Percentiles rank a stretch among this genome's conserved stretches.
Evolutionary conservation across 306 rosid genomes (phyloP).

Genomic region (Crataegus laevigata): DNA sequence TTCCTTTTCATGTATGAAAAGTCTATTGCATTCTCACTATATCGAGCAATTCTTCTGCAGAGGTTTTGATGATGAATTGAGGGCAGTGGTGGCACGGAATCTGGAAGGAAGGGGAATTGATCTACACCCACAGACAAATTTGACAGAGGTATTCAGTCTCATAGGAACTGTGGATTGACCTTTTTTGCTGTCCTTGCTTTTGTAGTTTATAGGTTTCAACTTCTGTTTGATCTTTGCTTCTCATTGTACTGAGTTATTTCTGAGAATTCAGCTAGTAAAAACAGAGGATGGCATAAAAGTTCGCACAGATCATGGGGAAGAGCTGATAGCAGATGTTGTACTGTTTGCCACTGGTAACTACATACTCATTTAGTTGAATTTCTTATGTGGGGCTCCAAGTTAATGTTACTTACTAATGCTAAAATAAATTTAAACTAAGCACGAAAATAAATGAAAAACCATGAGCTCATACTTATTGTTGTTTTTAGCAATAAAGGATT

Average conservation of each 20-base stretch:
- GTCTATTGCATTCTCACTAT: neutral
- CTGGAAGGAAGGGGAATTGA: conserved; percentile 91
- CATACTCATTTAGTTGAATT: neutral
- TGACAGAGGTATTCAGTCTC: conserved; percentile 51
- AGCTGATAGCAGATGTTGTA: conserved; percentile 77
- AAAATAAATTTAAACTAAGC: neutral
- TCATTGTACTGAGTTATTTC: conserved; percentile 1
- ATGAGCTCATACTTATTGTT: neutral
- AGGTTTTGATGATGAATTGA: conserved; percentile 99
- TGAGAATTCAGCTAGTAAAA: conserved; percentile 53
- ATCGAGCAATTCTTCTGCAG: conserved; percentile 32
- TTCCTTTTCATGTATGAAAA: neutral
- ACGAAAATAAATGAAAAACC: neutral
- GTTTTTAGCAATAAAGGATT: too few relatives aligned
- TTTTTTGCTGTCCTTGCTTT: neutral
- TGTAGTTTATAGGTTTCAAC: neutral
- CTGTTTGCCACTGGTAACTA: conserved; percentile 89
- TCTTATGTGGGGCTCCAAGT: neutral
- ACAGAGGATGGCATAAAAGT: conserved; percentile 78
- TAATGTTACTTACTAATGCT: neutral
- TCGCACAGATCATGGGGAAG: conserved; percentile 89
- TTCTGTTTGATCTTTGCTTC: conserved; percentile 17
- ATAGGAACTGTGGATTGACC: neutral
- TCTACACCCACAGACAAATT: conserved; percentile 67
- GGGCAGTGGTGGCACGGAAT: conserved; percentile 89